phyloP scores from a whole-genome alignment of 768 basidiomycete genomes.

The Mycena metata region DNA sequence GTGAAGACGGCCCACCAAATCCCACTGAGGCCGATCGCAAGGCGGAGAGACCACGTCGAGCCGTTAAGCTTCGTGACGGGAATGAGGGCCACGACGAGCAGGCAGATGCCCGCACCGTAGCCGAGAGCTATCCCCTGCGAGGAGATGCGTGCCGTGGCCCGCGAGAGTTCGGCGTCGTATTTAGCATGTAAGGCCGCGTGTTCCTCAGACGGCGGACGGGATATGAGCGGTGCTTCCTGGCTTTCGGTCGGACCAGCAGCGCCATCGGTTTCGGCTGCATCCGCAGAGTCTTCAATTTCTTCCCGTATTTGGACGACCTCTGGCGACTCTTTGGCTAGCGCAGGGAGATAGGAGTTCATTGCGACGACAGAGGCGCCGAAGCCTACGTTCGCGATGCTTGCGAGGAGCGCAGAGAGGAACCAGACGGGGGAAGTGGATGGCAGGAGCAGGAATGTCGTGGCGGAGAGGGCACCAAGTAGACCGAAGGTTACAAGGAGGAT shows the following conservation, averaged over 20 bases:
- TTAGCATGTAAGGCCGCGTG: conserved; percentile 48
- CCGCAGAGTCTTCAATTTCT: conserved; percentile 46
- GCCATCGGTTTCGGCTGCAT: conserved; percentile 40
- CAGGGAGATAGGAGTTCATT: conserved; percentile 90
- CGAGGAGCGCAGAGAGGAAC: conserved; percentile 76
- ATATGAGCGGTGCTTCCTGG: conserved; percentile 56
- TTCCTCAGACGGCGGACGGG: conserved; percentile 38
- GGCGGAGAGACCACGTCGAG: conserved; percentile 81
- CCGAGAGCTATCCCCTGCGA: conserved; percentile 89
- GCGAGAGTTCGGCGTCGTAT: conserved; percentile 73
- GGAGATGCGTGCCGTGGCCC: conserved; percentile 87
- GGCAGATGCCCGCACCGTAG: conserved; percentile 84
- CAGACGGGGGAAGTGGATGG: conserved; percentile 80
- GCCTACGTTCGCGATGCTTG: conserved; percentile 84
- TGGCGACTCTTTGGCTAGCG: conserved; percentile 74
- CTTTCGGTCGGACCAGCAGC: conserved; percentile 42
- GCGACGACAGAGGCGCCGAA: conserved; percentile 92
- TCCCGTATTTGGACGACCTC: conserved; percentile 63
- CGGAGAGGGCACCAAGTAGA: conserved; percentile 74
- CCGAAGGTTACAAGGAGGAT: conserved; percentile 83
- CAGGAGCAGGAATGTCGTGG: conserved; percentile 79
- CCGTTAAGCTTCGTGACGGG: conserved; percentile 83
- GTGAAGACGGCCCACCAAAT: conserved; percentile 91
- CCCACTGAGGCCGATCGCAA: conserved; percentile 89
- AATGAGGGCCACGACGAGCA: conserved; percentile 80